These are phyloP conservation scores for Cyberlindnera americana DNA, from an alignment of 805 yeast genomes.

Conservation along the genomic window DNA sequence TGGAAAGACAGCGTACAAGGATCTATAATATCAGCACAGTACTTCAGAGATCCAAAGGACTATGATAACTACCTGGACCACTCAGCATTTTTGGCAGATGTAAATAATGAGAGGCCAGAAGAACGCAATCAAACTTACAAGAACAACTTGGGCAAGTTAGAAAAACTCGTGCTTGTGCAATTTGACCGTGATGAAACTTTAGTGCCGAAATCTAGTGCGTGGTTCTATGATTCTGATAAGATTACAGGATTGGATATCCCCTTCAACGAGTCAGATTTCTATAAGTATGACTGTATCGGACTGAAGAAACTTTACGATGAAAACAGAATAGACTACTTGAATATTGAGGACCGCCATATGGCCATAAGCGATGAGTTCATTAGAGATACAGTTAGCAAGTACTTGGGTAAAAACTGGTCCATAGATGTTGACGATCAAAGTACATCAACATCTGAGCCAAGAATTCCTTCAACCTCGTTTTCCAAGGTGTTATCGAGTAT, in stretches of 20 bases:
- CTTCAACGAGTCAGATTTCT: conserved; percentile 48
- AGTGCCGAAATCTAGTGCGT: conserved; percentile 69
- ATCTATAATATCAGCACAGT: conserved; percentile 66
- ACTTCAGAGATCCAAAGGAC: conserved; percentile 58
- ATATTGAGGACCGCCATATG: conserved; percentile 64
- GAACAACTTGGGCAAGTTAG: conserved; percentile 40
- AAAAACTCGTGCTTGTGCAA: conserved; percentile 54
- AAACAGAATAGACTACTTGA: conserved; percentile 43
- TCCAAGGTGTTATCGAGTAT: conserved; percentile 12
- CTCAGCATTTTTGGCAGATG: conserved; percentile 57
- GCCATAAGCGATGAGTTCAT: conserved; percentile 51
- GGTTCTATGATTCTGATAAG: conserved; percentile 48
- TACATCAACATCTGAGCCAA: conserved; percentile 26
- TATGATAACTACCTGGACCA: conserved; percentile 51
- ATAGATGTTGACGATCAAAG: conserved; percentile 8
- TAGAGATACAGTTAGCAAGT: conserved; percentile 38
- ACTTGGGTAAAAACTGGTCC: conserved; percentile 33
- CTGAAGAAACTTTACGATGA: conserved; percentile 43
- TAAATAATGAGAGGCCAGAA: conserved; percentile 55
- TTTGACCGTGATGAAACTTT: conserved; percentile 64
- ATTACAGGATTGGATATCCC: conserved; percentile 40
- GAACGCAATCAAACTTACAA: conserved; percentile 38
- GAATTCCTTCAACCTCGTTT: conserved; percentile 13
- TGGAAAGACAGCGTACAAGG: conserved; percentile 57
- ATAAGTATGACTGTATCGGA: conserved; percentile 57